phyloP scores from a whole-genome alignment of 2,329 filamentous ascomycete species.

The Aspergillus tubingensis region DNA sequence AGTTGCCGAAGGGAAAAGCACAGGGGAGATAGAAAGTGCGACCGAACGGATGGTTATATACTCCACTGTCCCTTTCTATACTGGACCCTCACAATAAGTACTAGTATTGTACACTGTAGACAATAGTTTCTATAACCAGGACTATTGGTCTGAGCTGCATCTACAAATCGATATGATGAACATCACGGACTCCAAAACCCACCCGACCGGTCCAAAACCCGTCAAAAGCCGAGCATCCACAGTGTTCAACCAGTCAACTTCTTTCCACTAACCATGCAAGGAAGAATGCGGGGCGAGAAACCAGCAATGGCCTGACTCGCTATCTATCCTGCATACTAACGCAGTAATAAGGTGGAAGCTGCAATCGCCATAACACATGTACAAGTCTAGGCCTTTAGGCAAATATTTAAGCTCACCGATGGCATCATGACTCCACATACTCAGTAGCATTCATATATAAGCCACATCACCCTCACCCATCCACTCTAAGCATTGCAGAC shows the following conservation, averaged over 20 bases:
- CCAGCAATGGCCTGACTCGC: background rate
- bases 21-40: no score
- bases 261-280: background rate
- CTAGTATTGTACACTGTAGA: no score
- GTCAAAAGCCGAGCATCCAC: slow-evolving; percentile 6
- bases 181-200: background rate
- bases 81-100: background rate
- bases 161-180: background rate
- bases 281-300: background rate
- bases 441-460: slow-evolving; percentile 1
- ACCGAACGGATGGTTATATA: no score
- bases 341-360: background rate
- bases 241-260: background rate
- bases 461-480: background rate
- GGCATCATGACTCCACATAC: slow-evolving; percentile 7
- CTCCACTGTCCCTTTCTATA: background rate
- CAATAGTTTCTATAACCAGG: no score
- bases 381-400: background rate
- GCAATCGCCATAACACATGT: no score
- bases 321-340: background rate
- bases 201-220: slow-evolving; percentile 11
- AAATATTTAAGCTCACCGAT: background rate
- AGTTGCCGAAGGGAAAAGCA: background rate
- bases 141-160: background rate
- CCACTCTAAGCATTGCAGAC: background rate